Evolutionary conservation across 139 green algal species (phyloP).

Genomic region (Chlamydomonas sphaeroides): DNA sequence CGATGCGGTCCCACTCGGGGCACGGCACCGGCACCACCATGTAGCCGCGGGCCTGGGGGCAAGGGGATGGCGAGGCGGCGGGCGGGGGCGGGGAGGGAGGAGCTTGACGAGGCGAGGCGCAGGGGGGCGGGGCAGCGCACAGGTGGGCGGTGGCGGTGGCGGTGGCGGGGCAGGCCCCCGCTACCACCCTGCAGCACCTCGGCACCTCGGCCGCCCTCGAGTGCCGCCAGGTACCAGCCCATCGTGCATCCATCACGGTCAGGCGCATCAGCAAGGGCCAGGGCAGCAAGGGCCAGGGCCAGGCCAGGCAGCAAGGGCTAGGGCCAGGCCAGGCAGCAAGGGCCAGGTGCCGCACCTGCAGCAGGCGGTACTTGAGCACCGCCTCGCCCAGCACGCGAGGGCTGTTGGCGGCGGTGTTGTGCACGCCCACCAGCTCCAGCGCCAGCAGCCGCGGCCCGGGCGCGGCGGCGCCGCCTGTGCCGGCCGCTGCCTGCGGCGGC

Average conservation of each 20-base stretch:
- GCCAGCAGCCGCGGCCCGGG: constrained; percentile 34
- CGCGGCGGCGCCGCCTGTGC: neutral
- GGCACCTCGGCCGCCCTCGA: too few species aligned
- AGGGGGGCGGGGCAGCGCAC: neutral
- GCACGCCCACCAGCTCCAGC: constrained; percentile 54
- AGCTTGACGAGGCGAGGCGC: neutral
- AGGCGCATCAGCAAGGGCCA: too few species aligned
- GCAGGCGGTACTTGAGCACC: constrained; percentile 64
- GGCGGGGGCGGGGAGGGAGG: too few species aligned
- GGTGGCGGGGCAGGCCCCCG: too few species aligned
- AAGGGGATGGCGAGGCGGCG: too few species aligned
- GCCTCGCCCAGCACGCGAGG: constrained; percentile 57
- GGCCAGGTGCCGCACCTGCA: constrained; percentile 53
- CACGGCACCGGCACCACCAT: constrained; percentile 54
- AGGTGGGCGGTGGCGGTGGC: neutral
- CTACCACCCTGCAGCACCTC: too few species aligned
- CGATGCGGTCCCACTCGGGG: constrained; percentile 41
- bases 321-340: too few species aligned
- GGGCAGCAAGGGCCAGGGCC: too few species aligned
- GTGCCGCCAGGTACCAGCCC: too few species aligned
- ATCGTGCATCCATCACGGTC: too few species aligned
- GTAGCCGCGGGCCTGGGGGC: constrained; percentile 45
- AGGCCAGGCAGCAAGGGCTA: too few species aligned
- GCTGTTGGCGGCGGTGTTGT: constrained; percentile 62
- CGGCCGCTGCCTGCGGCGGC: neutral